Percentiles rank a stretch among this genome's conserved stretches.
Conservation (phyloP, 1,139 yeast species). For the Kodamaea arcana region DNA sequence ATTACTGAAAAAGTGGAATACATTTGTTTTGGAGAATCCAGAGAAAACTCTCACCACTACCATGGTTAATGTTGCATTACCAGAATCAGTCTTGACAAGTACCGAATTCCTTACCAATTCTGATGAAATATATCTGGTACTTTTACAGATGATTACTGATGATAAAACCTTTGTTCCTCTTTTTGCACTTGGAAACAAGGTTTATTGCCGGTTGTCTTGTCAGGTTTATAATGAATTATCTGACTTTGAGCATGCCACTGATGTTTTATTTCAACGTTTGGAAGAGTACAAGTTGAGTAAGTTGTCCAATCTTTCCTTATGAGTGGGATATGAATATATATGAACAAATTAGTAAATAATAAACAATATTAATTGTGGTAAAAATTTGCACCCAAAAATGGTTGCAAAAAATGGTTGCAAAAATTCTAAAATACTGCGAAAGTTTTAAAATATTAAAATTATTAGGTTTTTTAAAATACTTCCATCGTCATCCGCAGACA, state of each 20-base stretch:
- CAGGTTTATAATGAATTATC: conserved; percentile 55
- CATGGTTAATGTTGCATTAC: conserved; percentile 47
- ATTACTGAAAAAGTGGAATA: conserved; percentile 36
- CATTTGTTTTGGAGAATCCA: conserved; percentile 28
- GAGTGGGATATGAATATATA: too few species aligned
- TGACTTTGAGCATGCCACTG: conserved; percentile 48
- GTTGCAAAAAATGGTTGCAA: too few species aligned
- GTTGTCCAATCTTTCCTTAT: too few species aligned
- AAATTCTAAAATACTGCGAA: too few species aligned
- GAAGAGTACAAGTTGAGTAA: conserved; percentile 8
- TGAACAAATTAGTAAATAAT: too few species aligned
- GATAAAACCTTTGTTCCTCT: conserved; percentile 46
- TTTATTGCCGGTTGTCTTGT: conserved; percentile 53
- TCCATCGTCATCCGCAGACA: too few species aligned
- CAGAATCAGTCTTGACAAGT: conserved; percentile 18
- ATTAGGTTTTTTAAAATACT: too few species aligned
- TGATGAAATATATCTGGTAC: conserved; percentile 3
- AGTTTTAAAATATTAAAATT: too few species aligned
- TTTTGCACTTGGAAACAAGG: conserved; percentile 34
- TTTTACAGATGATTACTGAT: conserved; percentile 3
- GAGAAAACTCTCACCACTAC: conserved; percentile 29
- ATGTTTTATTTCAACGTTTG: conserved; percentile 18
- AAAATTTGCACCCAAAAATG: too few species aligned
- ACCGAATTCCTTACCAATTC: conserved; percentile 10
- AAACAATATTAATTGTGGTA: too few species aligned